Evolutionary conservation across 2,329 filamentous ascomycete species (phyloP), one percentile per base, ranked within the genome.

Genomic region (Aspergillus sp.): DNA sequence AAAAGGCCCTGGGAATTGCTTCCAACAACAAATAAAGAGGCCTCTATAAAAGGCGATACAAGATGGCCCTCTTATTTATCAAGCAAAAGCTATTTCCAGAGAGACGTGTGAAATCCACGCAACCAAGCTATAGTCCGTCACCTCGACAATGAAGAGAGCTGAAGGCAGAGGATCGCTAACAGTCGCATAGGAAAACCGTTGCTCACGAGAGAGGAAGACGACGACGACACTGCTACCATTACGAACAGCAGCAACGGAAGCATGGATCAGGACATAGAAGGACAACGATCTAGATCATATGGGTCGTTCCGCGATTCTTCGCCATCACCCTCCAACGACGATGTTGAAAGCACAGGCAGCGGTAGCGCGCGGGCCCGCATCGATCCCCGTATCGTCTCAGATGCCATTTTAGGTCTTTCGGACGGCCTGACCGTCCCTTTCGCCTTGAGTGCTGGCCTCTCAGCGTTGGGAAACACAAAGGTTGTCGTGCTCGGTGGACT

Each of bases 341-440:
- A 66, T 6, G 61, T 64, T 13, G 63, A 61, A 34, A 61, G 54
- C 34, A 61, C 61, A 20, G 61, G 59, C 19, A 66, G 64, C 48
- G 61, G 54, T 55, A 65, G 58, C 56, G 68, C 66, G 2, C 70
- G 74, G 15, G 65, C 67, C 13, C 71, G 73, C 27, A 68, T 77
- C 57, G 75, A 77, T 61, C 72, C 76, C 6, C 74, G 79, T 19
- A 75, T 80, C 46, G 72, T 82, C 45, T 79, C 80, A 4, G 80
- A 90, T 73, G 80, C 86, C 59, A 91, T 89, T 60, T 86, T 92
- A 60, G 89, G 89, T 37, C 86, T 92, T 64, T 87, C 89, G 1
- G 89, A 93, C 69, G 89, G 89, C 3, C 78, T 93, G 60, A 93
- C 89, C 0, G 89, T 93, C 0, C 89, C 89, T 1, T 93, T 93